phyloP scores from a whole-genome alignment of 805 yeast genomes.

The Candida rishiriensis region DNA sequence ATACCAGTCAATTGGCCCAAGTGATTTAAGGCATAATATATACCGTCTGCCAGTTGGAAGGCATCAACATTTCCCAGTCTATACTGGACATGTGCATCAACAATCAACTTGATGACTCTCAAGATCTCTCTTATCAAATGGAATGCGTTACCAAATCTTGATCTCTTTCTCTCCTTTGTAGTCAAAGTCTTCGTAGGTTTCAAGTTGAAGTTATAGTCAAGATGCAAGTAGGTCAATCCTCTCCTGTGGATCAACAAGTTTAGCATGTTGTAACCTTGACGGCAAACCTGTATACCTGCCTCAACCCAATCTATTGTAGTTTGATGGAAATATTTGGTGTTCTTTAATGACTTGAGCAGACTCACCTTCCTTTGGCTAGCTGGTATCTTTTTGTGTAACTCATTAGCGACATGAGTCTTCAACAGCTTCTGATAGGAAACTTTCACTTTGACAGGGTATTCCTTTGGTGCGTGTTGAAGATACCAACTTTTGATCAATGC shows the following conservation, averaged over 20 bases:
- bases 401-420: slow-evolving; percentile 68
- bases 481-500: slow-evolving; percentile 83
- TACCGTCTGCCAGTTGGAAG: slow-evolving; percentile 90
- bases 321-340: slow-evolving; percentile 85
- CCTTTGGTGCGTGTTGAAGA: slow-evolving; percentile 53
- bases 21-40: slow-evolving; percentile 86
- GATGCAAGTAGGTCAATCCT: slow-evolving; percentile 86
- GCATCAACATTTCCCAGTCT: slow-evolving; percentile 90
- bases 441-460: slow-evolving; percentile 69
- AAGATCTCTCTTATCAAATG: slow-evolving; percentile 88
- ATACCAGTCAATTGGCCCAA: slow-evolving; percentile 95
- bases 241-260: slow-evolving; percentile 84
- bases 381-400: slow-evolving; percentile 48
- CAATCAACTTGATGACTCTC: slow-evolving; percentile 76
- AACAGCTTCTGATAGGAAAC: slow-evolving; percentile 88
- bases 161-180: slow-evolving; percentile 92
- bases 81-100: slow-evolving; percentile 90
- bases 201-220: slow-evolving; percentile 92
- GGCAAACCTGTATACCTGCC: slow-evolving; percentile 90
- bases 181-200: slow-evolving; percentile 96
- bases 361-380: slow-evolving; percentile 46
- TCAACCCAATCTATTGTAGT: slow-evolving; percentile 98
- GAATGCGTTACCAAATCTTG: slow-evolving; percentile 95
- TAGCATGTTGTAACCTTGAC: slow-evolving; percentile 92
- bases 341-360: slow-evolving; percentile 59